phyloP scores from a whole-genome alignment of 495 filamentous ascomycete species.

The Polyplosphaeria fusca region DNA sequence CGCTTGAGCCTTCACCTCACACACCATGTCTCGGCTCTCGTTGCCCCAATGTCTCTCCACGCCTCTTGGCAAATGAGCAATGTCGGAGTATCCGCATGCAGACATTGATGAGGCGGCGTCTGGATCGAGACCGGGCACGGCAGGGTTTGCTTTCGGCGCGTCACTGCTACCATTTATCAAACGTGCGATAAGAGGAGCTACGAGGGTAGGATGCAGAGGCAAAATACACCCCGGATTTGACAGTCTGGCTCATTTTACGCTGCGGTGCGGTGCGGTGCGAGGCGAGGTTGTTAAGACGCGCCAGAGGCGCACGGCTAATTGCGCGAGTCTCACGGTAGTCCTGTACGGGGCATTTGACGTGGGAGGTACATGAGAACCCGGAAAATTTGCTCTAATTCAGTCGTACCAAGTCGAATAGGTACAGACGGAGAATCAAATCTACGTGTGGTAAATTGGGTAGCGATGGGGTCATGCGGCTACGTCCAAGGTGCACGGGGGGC shows the following conservation, averaged over 20 bases:
- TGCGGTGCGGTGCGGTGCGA: conserved; percentile 2
- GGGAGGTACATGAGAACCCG: too few species aligned
- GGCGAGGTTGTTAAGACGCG: conserved; percentile 6
- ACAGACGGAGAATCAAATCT: conserved; percentile 10
- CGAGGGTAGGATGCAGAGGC: too few species aligned
- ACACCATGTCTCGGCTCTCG: background rate
- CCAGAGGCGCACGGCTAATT: conserved; percentile 16
- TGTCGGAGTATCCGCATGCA: too few species aligned
- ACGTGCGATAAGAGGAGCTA: background rate
- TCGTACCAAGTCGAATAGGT: background rate
- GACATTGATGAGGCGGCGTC: too few species aligned
- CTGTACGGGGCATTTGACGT: background rate
- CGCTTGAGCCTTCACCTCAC: background rate
- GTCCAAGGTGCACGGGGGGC: too few species aligned
- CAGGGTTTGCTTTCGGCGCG: background rate
- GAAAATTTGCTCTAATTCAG: background rate
- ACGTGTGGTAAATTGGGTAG: background rate
- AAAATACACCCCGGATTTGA: conserved; percentile 11
- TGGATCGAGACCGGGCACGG: too few species aligned
- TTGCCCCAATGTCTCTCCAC: background rate
- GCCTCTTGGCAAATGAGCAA: background rate
- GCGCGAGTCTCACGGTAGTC: background rate
- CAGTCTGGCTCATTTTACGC: background rate
- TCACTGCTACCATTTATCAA: background rate
- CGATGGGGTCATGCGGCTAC: too few species aligned